phyloP scores from a whole-genome alignment of 306 rosid genomes.

The Macrotyloma uniflorum region DNA sequence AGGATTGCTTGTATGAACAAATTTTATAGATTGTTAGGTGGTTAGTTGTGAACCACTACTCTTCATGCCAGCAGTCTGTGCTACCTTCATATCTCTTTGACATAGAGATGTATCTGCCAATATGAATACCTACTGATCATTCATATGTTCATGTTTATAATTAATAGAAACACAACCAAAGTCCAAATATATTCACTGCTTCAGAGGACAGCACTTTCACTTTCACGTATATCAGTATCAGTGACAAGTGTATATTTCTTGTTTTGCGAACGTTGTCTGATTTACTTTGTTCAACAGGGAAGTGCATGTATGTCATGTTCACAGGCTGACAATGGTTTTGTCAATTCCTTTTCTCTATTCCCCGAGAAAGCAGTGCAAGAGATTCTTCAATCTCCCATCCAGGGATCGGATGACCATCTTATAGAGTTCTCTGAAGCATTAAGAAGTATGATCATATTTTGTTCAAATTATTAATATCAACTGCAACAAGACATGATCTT shows the following conservation, averaged over 20 bases:
- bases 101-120: neutral
- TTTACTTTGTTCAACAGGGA: constrained; percentile 56
- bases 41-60: neutral
- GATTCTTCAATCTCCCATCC: constrained; percentile 68
- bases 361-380: constrained; percentile 86
- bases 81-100: neutral
- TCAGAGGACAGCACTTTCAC: neutral
- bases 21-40: neutral
- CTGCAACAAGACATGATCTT: constrained; percentile 40
- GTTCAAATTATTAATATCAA: constrained; percentile 46
- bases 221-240: neutral
- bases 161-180: neutral
- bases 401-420: constrained; percentile 86
- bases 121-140: neutral
- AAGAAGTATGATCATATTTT: constrained; percentile 71
- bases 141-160: neutral
- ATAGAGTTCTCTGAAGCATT: constrained; percentile 95
- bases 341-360: constrained; percentile 62
- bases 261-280: constrained; percentile 3
- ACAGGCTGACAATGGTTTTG: constrained; percentile 67
- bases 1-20: neutral
- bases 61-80: neutral
- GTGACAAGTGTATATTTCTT: constrained; percentile 21
- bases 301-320: constrained; percentile 55
- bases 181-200: constrained; percentile 10